phyloP scores from a whole-genome alignment of 352 stramenopile genomes.

The Globisporangium radiosum region DNA sequence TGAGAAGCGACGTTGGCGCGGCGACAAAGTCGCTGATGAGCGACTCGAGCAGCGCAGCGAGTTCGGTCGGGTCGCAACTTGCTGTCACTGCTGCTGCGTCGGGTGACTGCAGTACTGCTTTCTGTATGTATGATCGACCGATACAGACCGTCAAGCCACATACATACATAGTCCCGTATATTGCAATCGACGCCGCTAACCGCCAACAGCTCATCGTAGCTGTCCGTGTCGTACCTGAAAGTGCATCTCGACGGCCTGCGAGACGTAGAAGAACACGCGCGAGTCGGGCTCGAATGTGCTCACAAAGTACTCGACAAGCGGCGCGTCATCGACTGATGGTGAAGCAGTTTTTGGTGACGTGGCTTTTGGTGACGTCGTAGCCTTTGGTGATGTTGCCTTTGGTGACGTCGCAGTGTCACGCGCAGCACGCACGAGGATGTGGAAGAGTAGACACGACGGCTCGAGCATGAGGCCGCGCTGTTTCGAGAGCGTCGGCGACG shows the following conservation, averaged over 20 bases:
- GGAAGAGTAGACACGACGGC: slow-evolving; percentile 41
- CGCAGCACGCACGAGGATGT: slow-evolving; percentile 18
- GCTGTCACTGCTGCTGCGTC: slow-evolving; percentile 9
- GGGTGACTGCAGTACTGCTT: slow-evolving; percentile 5
- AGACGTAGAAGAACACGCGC: slow-evolving; percentile 50
- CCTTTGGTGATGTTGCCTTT: not conserved
- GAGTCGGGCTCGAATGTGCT: slow-evolving; percentile 59
- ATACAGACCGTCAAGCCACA: too few relatives aligned
- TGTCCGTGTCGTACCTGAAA: slow-evolving; percentile 32
- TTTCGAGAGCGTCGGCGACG: slow-evolving; percentile 27
- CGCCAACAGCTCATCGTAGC: not conserved
- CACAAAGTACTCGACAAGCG: slow-evolving; percentile 25
- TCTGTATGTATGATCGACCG: not conserved
- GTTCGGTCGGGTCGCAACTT: slow-evolving; percentile 9
- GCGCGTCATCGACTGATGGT: not conserved
- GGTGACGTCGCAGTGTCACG: slow-evolving; percentile 4
- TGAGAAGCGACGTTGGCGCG: slow-evolving; percentile 12
- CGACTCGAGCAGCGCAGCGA: slow-evolving; percentile 25
- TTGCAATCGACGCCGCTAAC: too few relatives aligned
- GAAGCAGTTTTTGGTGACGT: not conserved
- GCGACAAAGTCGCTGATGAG: slow-evolving; percentile 26
- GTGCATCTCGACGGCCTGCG: slow-evolving; percentile 23
- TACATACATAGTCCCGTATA: too few relatives aligned
- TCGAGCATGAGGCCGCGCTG: slow-evolving; percentile 42
- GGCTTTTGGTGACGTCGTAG: not conserved